Percentiles rank a stretch among this genome's conserved stretches.
phyloP scores from a whole-genome alignment of 768 basidiomycete genomes.

The Serendipita vermifera region DNA sequence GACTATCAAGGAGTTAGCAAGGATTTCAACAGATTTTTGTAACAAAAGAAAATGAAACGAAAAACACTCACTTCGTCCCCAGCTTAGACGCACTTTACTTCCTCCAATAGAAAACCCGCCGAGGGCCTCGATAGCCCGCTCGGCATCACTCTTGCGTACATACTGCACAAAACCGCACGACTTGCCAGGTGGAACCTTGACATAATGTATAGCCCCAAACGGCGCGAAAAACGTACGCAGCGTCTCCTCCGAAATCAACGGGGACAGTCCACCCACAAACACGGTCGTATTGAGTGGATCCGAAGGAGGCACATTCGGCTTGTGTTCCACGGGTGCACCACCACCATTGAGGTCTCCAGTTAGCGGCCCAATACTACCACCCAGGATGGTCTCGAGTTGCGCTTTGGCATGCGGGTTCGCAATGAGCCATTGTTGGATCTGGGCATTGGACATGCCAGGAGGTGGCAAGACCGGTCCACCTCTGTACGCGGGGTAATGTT shows the following conservation, averaged over 20 bases:
- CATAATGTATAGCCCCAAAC: conserved; percentile 90
- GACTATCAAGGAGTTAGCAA: too few relatives aligned
- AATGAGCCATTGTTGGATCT: conserved; percentile 64
- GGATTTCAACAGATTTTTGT: background rate
- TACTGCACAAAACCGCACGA: conserved; percentile 96
- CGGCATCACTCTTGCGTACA: conserved; percentile 81
- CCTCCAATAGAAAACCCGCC: conserved; percentile 55
- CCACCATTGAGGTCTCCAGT: background rate
- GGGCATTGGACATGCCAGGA: conserved; percentile 4
- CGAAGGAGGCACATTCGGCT: conserved; percentile 71
- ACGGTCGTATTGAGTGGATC: conserved; percentile 97
- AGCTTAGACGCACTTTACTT: conserved; percentile 78
- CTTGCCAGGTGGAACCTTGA: conserved; percentile 93
- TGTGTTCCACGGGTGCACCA: too few relatives aligned
- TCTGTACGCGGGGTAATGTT: conserved; percentile 1
- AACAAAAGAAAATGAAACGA: conserved; percentile 16
- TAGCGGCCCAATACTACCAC: conserved; percentile 19
- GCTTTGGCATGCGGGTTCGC: conserved; percentile 51
- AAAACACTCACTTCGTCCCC: conserved; percentile 85
- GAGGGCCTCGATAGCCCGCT: conserved; percentile 90
- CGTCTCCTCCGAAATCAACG: conserved; percentile 82
- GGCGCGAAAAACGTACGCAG: conserved; percentile 80
- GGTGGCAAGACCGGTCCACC: conserved; percentile 13
- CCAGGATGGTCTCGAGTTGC: conserved; percentile 69
- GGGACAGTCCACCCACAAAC: conserved; percentile 83